Base-by-base conservation (phyloP, 1,139 yeast species). In the Pichia sp. region DNA sequence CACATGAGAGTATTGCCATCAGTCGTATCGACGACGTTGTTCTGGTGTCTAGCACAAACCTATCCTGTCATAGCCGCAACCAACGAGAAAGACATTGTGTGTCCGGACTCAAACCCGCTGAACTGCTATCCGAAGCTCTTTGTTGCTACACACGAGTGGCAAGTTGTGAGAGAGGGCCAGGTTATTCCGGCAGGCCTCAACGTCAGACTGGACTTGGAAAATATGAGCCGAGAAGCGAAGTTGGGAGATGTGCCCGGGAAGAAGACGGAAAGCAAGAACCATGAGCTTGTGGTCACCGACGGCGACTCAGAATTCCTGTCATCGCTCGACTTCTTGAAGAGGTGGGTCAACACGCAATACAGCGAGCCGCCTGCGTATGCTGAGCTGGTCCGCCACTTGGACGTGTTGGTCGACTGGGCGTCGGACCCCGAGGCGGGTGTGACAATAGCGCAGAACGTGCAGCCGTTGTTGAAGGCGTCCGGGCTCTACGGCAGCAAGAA, bases 111-210 rank as follows among this genome's bases (percentile, higher is more conserved):
- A 2, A 73, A 78, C 59, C 75, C 78, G 1, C 62, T 67, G 8
- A 79, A 81, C 60, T 86, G 95, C 64, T 87, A 85, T 64, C 87
- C 90, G 0, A 71, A 71, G 54, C 62, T 79, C 2, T 87, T 89
- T 64, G 78, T 69, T 44, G 86, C 96, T 0, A 70, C 83, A 0
- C 59, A 66, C 2, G 80, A 85, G 62, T 90, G 96, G 95, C 84
- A 85, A 72, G 66, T 66, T 1, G 79, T 90, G 8, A 77, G 73
- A 66, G 83, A 79, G 57, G 88, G 86, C 15, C 95, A 87, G 65
- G 77, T 79, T 15, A 76, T 89, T 7, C 96, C 96, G 1, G 79
- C 79, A 16, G 97, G 97, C 0, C 72, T 90, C 47, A 95, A 90
- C 69, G 82, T 87, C 47, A 74, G 89, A 64, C 66, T 86, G 64